These are phyloP conservation scores for Colletotrichum chlorophyti DNA, from an alignment of 2,329 filamentous ascomycete genomes.

Conservation along the genomic window DNA sequence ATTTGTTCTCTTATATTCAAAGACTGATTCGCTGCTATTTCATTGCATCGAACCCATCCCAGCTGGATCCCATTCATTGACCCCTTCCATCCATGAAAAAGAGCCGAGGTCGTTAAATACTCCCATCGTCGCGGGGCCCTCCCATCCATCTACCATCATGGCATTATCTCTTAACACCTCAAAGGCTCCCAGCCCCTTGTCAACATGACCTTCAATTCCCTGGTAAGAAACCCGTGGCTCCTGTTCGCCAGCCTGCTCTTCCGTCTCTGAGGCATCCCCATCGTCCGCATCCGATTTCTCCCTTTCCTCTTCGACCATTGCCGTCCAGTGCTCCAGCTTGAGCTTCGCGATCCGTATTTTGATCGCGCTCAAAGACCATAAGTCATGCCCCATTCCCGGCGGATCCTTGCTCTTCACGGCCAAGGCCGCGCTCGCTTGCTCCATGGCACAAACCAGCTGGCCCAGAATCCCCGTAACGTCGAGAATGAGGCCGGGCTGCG, in stretches of 20 bases:
- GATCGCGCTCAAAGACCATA: conserved; percentile 55
- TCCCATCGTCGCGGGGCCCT: not conserved
- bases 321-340: conserved; percentile 55
- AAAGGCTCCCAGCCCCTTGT: too few relatives aligned
- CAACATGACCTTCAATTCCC: too few relatives aligned
- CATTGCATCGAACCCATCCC: too few relatives aligned
- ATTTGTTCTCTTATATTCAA: too few relatives aligned
- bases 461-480: conserved; percentile 52
- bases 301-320: conserved; percentile 40
- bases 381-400: conserved; percentile 47
- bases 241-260: too few relatives aligned
- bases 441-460: conserved; percentile 48
- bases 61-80: not conserved
- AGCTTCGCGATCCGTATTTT: conserved; percentile 53
- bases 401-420: conserved; percentile 38
- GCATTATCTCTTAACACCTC: too few relatives aligned
- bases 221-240: too few relatives aligned
- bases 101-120: not conserved
- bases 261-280: not conserved
- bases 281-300: not conserved
- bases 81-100: not conserved
- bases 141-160: not conserved
- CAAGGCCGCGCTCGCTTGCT: conserved; percentile 48
- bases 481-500: conserved; percentile 51
- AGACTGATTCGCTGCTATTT: too few relatives aligned